Evolutionary conservation across 192 early-diverging fungal genomes (phyloP).

Genomic region (Coemansia sp.): DNA sequence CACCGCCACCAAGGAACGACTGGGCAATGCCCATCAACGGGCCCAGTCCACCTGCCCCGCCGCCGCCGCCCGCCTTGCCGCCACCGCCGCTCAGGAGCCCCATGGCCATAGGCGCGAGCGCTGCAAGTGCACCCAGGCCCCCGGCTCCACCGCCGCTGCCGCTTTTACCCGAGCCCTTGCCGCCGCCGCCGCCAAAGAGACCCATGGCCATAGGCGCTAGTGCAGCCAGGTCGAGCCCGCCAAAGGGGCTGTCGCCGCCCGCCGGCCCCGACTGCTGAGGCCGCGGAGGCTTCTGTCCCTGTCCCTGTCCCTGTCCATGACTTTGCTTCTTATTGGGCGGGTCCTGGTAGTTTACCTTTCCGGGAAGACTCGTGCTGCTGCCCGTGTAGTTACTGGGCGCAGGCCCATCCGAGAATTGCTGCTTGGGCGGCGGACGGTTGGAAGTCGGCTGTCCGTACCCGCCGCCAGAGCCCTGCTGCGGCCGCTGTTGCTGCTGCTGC

Average conservation of each 20-base stretch:
- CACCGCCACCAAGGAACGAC: constrained; percentile 34
- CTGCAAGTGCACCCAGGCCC: constrained; percentile 41
- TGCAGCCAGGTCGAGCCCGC: constrained; percentile 38
- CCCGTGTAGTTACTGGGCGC: constrained; percentile 13
- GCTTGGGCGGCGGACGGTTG: constrained; percentile 1
- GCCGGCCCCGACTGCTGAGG: constrained; percentile 2
- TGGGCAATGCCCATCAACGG: constrained; percentile 39
- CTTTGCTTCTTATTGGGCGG: background rate
- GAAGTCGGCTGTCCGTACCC: background rate
- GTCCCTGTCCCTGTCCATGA: background rate
- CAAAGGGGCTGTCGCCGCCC: constrained; percentile 16
- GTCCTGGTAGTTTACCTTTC: background rate
- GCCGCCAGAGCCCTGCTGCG: background rate
- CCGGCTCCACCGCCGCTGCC: constrained; percentile 19
- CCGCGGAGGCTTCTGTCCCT: constrained; percentile 2
- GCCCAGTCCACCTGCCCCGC: constrained; percentile 30
- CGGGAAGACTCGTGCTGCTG: constrained; percentile 1
- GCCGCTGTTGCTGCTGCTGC: background rate
- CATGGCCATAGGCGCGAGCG: constrained; percentile 42
- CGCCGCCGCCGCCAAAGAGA: constrained; percentile 36
- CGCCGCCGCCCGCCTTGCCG: constrained; percentile 18
- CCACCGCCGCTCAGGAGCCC: constrained; percentile 28
- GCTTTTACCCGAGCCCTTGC: constrained; percentile 2
- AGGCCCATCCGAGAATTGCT: background rate
- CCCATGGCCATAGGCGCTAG: constrained; percentile 33